These are phyloP conservation scores for Gyromitra esculenta DNA, from an alignment of 2,329 filamentous ascomycete genomes.

Conservation along the genomic window DNA sequence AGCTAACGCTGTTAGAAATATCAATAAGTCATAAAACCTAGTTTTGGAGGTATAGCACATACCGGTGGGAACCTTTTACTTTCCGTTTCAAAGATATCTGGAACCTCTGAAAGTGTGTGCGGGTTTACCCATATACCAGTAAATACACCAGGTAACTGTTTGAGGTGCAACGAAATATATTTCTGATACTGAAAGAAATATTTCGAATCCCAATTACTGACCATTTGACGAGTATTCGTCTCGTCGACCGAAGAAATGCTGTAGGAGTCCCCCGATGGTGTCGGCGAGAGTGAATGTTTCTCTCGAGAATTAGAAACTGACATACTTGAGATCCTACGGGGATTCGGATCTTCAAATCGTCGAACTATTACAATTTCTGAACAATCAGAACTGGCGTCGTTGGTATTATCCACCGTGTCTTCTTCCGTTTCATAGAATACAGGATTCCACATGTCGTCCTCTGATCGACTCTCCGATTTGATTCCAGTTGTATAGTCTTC, in stretches of 20 bases:
- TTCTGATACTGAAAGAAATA: slow-evolving; percentile 57
- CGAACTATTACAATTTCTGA: slow-evolving; percentile 39
- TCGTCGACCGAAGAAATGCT: slow-evolving; percentile 28
- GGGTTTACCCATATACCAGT: slow-evolving; percentile 28
- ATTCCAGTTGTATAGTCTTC: slow-evolving; percentile 59
- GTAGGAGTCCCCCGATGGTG: slow-evolving; percentile 37
- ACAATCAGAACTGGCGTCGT: slow-evolving; percentile 45
- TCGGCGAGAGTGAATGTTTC: slow-evolving; percentile 36
- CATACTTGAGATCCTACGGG: slow-evolving; percentile 24
- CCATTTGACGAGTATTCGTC: neutral
- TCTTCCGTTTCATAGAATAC: slow-evolving; percentile 52
- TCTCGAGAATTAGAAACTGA: slow-evolving; percentile 18
- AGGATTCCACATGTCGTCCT: slow-evolving; percentile 57
- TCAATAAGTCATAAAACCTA: slow-evolving; percentile 38
- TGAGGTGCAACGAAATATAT: slow-evolving; percentile 57
- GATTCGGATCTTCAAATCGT: slow-evolving; percentile 44
- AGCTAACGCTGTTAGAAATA: slow-evolving; percentile 61
- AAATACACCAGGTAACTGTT: slow-evolving; percentile 51
- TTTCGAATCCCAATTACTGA: slow-evolving; percentile 43
- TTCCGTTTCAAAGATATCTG: slow-evolving; percentile 62
- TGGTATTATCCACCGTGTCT: slow-evolving; percentile 57
- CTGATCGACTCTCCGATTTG: slow-evolving; percentile 49
- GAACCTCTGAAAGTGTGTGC: slow-evolving; percentile 16
- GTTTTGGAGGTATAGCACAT: slow-evolving; percentile 57
- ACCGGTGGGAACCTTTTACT: slow-evolving; percentile 66